These are phyloP conservation scores for Lactarius deliciosus DNA, from an alignment of 768 basidiomycete genomes.

Conservation along the genomic window DNA sequence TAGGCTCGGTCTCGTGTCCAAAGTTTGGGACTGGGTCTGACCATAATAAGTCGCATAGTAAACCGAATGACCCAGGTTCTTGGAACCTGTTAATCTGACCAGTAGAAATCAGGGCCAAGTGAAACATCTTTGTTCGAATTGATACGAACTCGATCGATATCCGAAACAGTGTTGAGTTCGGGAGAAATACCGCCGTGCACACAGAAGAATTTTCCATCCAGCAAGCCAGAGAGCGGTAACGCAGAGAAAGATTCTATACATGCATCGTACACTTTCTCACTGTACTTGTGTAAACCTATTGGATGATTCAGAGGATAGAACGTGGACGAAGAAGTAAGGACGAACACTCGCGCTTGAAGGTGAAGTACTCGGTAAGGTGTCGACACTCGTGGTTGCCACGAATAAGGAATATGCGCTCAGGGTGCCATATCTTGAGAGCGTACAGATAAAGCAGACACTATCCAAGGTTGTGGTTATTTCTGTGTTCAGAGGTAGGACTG, in stretches of 20 bases:
- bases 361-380: constrained; percentile 68
- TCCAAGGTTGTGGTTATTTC: background rate
- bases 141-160: constrained; percentile 60
- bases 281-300: constrained; percentile 88
- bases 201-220: constrained; percentile 95
- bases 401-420: constrained; percentile 57
- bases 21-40: constrained; percentile 90
- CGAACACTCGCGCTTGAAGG: constrained; percentile 96
- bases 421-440: constrained; percentile 63
- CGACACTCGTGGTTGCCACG: constrained; percentile 68
- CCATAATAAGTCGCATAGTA: constrained; percentile 96
- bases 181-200: constrained; percentile 97
- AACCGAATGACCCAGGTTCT: constrained; percentile 89
- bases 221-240: constrained; percentile 85
- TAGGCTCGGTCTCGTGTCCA: constrained; percentile 70
- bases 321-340: constrained; percentile 23
- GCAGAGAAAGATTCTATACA: constrained; percentile 89
- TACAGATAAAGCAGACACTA: constrained; percentile 60
- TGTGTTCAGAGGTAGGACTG: background rate
- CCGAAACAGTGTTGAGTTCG: constrained; percentile 73
- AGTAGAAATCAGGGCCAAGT: constrained; percentile 12
- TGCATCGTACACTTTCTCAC: constrained; percentile 82
- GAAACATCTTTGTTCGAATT: background rate
- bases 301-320: background rate
- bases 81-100: constrained; percentile 83